Conservation (phyloP, 139 green algal genomes). For the Picocystis salinarum region DNA sequence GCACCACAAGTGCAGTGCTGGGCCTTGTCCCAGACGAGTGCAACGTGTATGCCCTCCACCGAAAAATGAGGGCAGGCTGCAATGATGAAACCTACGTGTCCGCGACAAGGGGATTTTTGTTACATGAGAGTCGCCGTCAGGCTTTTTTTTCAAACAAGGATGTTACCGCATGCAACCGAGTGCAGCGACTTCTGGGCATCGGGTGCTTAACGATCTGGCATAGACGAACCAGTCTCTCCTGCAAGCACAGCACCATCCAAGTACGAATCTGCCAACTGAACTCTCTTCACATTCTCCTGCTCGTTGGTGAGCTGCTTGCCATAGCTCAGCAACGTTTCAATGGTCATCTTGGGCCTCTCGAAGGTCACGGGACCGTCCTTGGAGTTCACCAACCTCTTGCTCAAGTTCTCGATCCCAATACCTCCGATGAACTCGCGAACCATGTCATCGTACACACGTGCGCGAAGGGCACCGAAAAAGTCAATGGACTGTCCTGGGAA, state of each 20-base stretch:
- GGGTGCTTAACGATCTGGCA: no score
- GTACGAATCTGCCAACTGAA: slow-evolving; percentile 94
- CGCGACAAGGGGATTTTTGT: no score
- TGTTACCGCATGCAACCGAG: no score
- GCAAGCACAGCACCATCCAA: slow-evolving; percentile 65
- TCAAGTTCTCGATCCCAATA: slow-evolving; percentile 72
- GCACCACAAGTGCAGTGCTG: no score
- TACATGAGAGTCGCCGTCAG: no score
- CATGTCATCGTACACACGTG: slow-evolving; percentile 70
- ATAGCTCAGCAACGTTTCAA: slow-evolving; percentile 71
- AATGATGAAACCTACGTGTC: no score
- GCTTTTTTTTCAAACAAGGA: no score
- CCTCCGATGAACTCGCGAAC: slow-evolving; percentile 57
- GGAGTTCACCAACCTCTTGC: slow-evolving; percentile 75
- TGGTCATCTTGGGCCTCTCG: slow-evolving; percentile 66
- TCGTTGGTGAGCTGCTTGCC: slow-evolving; percentile 73
- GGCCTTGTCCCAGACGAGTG: no score
- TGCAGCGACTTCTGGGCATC: no score
- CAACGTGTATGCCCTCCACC: no score
- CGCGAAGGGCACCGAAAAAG: slow-evolving; percentile 92
- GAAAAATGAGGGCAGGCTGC: no score
- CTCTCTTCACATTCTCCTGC: slow-evolving; percentile 97
- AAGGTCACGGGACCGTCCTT: slow-evolving; percentile 44
- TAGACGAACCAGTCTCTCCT: slow-evolving; percentile 34
- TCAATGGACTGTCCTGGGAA: slow-evolving; percentile 99